Evolutionary conservation across 208 protist species (phyloP), one percentile per base, ranked within the genome.

Genomic region (Crithidia fasciculata): DNA sequence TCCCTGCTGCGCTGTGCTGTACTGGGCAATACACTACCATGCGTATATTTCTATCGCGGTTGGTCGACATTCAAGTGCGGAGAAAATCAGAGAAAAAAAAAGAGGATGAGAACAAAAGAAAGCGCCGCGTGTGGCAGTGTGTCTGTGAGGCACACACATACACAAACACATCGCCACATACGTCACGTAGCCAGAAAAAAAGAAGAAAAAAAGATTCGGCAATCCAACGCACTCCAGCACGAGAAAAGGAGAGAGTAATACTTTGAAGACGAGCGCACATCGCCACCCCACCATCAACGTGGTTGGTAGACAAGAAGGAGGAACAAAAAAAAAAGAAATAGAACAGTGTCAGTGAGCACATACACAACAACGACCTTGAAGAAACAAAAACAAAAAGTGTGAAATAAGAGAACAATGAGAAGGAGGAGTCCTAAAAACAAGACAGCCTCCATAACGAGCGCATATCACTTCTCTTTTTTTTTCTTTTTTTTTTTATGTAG

Each of bases 291-390:
- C 8, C 19, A 9, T 15, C 5, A 15, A 19, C 13, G 55, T 41
- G 36, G 28, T 28, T 28, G 28, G 28, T 28, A 28, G 28, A 15
- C n/a, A 65, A 65, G 0, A 16, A 43, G 9, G 12, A 49, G 15
- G n/a, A 39, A 65, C n/a, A 43, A 50, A 50, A 57, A 59, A 61
- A 54, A 55, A 59, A 61, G 44, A 55, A 62, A 56, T 52, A 69
- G 13, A 43, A 58, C 19, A 66, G 36, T 16, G 9, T 8, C 10
- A 28, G 28, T 28, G 28, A 28, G 53, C 13, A 57, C 28, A 43
- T 36, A 54, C 12, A 67, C 36, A 54, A 67, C 47, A 52, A 53
- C 18, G 28, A 28, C 28, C 28, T 28, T 28, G 28, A 28, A 28
- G 28, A 28, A 28, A 1, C 28, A 28, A 28, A 28, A 28, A 28